Base-by-base conservation (phyloP, 1,284 basidiomycete genomes). In the Ustilago nuda region DNA sequence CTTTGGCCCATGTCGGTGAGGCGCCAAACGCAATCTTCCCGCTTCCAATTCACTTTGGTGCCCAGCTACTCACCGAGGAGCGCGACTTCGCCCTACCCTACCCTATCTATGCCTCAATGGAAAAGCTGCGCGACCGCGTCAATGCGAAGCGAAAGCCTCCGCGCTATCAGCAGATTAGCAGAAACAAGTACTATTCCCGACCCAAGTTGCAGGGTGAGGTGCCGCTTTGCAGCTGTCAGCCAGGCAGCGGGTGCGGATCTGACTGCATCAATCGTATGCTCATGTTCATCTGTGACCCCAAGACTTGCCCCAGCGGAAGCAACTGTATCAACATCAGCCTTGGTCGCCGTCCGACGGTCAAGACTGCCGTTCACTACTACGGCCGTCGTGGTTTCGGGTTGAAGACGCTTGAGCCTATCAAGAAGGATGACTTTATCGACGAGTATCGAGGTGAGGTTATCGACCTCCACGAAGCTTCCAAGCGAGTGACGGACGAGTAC, bases 401-500 rank as follows among this genome's bases (percentile, higher is more conserved):
- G 9, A 60, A 65, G 48, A 78, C 82, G 53, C 70, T 72, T 32
- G 68, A 80, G 52, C 57, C 72, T 4, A 70, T 84, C 67, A 56
- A 65, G 33, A 69, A 63, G 65, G 76, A 72, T 27, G 64, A 71
- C 8, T 82, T 82, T 36, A 72, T 84, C 54, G 82, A 79, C 60
- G 82, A 84, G 64, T 84, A 84, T 51, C 78, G 83, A 30, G 83
- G 83, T 39, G 83, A 84, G 56, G 76, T 84, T 17, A 82, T 84
- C 69, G 58, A 82, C 36, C 57, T 80, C 8, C 45, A 56, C 27
- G 81, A 84, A 62, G 73, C 72, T 3, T 61, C 61, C n/a, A 76
- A 81, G 48, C 70, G 83, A 32, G 76, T 76, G 30, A 76, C 50
- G 13, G 76, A 79, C 33, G 56, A 70, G 52, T 84, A 84, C 67